Base-by-base conservation (phyloP, 2,329 filamentous ascomycete genomes). In the Penicillium sp. region DNA sequence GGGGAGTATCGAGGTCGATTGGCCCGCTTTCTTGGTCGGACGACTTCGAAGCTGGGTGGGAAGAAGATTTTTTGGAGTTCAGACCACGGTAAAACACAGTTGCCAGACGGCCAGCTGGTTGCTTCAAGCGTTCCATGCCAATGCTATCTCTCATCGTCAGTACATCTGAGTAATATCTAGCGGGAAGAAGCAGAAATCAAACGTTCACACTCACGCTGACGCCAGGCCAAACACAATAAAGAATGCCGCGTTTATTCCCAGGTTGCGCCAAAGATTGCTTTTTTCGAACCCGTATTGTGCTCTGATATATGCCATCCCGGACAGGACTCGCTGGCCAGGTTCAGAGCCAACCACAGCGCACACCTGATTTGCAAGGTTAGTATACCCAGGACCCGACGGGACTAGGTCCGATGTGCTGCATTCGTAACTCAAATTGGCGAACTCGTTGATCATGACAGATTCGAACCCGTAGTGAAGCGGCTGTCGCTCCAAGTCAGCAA, bases 41-140 rank as follows among this genome's bases (percentile, higher is more conserved):
- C 92, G 89, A 0, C 92, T 77, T 0, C 87, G 81, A 61, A 91
- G 31, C 31, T 31, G 31, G 31, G 7, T 10, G 31, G 31, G 31
- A 31, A 31, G 31, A 10, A 31, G 31, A 31, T 31, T 31, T 9
- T 10, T 31, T 31, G 31, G 31, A 31, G 31, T 2, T 31, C 31
- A 31, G 31, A 31, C 31, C 31, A 14, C 16, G 13, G 14, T 37
- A 37, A n/a, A 37, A 37, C 36, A 37, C 36, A n/a, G 36, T 37
- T 14, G 36, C 36, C 36, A 37, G 16, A 14, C 36, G 36, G 16
- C 36, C 36, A n/a, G 36, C 36, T 6, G 36, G 36, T 37, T 14
- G 13, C 36, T 37, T 37, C 36, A 37, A 7, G 13, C 13, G 13
- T n/a, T 37, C 36, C 36, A 37, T 37, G 5, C 36, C 36, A n/a